Percentiles rank a stretch among this genome's conserved stretches.
Conservation (phyloP, 306 rosid species). For the Sicyos edulis region DNA sequence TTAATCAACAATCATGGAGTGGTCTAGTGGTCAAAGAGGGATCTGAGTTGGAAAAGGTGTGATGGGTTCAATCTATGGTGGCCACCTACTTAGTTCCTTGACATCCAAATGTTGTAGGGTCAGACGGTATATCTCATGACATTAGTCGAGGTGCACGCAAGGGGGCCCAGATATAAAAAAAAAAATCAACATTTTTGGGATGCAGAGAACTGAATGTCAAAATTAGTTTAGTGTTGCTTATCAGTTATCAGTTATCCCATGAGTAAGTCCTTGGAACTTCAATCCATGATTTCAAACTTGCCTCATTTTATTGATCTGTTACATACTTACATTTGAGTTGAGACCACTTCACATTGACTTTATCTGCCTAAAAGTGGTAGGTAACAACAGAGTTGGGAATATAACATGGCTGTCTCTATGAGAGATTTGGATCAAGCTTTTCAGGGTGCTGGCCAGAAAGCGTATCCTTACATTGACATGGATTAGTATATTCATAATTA, state of each 20-base stretch:
- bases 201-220: not conserved
- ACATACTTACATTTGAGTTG: conserved; percentile 21
- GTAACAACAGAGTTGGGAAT: conserved; percentile 29
- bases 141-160: too few species aligned
- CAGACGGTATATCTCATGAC: too few species aligned
- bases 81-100: too few species aligned
- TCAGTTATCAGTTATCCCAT: not conserved
- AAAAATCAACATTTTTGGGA: not conserved
- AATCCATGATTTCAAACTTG: not conserved
- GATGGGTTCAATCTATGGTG: too few species aligned
- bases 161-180: too few species aligned
- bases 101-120: too few species aligned
- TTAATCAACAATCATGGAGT: too few species aligned
- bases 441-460: conserved; percentile 97
- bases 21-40: too few species aligned
- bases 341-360: conserved; percentile 29
- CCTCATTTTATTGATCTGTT: conserved; percentile 8
- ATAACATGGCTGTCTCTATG: conserved; percentile 79
- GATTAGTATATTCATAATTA: conserved; percentile 18
- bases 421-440: conserved; percentile 93
- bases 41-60: too few species aligned
- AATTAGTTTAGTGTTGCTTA: not conserved
- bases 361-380: conserved; percentile 31
- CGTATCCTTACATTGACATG: conserved; percentile 65
- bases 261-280: not conserved